Conservation (phyloP, 176 grass and related monocot species). For the Calamus simplicifolius region DNA sequence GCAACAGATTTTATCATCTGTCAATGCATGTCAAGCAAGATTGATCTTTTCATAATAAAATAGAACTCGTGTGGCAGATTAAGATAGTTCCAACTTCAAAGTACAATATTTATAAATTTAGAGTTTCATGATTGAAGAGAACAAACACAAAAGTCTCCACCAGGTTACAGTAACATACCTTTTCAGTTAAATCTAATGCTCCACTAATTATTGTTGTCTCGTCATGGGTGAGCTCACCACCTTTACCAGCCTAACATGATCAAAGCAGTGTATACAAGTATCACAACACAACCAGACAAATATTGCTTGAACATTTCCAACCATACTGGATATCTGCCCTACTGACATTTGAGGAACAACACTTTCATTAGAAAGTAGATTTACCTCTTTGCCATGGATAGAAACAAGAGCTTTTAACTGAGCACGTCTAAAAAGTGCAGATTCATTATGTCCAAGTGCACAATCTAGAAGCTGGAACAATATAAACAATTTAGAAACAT, state of each 20-base stretch:
- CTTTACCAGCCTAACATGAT: conserved; percentile 82
- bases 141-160: too few species aligned
- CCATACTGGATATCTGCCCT: not conserved
- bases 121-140: too few species aligned
- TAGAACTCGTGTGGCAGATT: too few species aligned
- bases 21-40: too few species aligned
- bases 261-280: conserved; percentile 11
- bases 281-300: too few species aligned
- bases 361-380: not conserved
- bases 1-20: too few species aligned
- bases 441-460: conserved; percentile 97
- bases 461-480: conserved; percentile 74
- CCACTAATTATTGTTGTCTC: conserved; percentile 99
- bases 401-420: conserved; percentile 95
- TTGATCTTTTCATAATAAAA: too few species aligned
- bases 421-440: conserved; percentile 97
- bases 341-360: not conserved
- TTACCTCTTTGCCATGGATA: conserved; percentile 99
- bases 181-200: conserved; percentile 96
- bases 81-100: too few species aligned
- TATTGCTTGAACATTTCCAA: too few species aligned
- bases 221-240: conserved; percentile 97
- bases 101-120: too few species aligned
- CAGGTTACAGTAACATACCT: conserved; percentile 29
- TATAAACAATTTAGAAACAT: conserved; percentile 21